Base-by-base conservation (phyloP, 139 green algal genomes). In the Micromonas pusilla region DNA sequence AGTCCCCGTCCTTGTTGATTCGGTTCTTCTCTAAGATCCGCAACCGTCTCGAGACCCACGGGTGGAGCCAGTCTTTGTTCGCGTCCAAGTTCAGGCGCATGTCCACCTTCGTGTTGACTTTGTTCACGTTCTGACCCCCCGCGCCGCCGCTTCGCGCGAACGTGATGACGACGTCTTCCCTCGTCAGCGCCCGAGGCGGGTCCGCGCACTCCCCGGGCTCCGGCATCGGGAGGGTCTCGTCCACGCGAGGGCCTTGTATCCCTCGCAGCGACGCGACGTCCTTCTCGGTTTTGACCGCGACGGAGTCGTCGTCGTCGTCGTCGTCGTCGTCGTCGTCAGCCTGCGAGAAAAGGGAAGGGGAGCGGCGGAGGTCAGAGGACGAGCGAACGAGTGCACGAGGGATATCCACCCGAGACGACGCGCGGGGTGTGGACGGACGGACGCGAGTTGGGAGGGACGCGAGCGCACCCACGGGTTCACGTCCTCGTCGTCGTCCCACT, bases 91-190 rank as follows among this genome's bases (percentile, higher is more conserved):
- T 78, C n/a, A 96, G 82, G 6, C 93, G 85, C 89, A 97, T 94
- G 77, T 97, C 93, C 45, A 94, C 91, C 84, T 97, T 96, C 66
- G 92, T 96, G 80, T 93, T 96, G 2, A 96, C 86, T 32, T 83
- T 83, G 73, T 83, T 83, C 1, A 83, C 79, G 79, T 83, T 83
- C 37, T 83, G 79, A 1, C 79, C 79, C 1, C 79, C 79, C 45
- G 79, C 73, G 13, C 79, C 79, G 13, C 73, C 72, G 20, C 31
- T 72, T 21, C 79, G 64, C 28, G 70, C 62, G 52, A 83, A 83
- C 21, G 38, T 53, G 25, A 80, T 73, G 28, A 23, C 20, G 0
- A 80, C 74, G 5, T 80, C 74, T 34, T 92, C 91, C 95, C 28
- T 45, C 1, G 52, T 67, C 52, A 78, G 1, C 52, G 30, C n/a